Conservation (phyloP, 2,329 filamentous ascomycete species). For the Cadophora sp. region DNA sequence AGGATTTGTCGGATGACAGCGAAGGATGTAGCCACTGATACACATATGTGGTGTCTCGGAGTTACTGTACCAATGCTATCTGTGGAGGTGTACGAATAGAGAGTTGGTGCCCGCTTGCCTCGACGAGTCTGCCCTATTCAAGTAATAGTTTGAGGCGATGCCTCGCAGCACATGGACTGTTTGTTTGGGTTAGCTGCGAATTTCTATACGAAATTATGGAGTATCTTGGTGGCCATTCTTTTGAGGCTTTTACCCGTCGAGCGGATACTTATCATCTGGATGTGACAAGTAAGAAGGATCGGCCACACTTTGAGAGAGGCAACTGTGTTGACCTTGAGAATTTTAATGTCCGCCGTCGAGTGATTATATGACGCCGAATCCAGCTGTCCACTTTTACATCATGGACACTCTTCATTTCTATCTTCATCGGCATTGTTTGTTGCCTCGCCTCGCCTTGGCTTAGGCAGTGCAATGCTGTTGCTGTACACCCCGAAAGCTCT, state of each 20-base stretch:
- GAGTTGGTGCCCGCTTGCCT: not conserved
- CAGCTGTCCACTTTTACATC: not conserved
- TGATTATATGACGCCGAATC: not conserved
- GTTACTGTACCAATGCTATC: not conserved
- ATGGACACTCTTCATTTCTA: too few relatives aligned
- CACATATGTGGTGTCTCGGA: not conserved
- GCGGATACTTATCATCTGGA: not conserved
- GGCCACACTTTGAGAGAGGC: not conserved
- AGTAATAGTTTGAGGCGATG: not conserved
- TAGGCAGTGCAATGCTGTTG: not conserved
- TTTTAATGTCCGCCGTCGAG: not conserved
- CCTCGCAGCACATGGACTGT: not conserved
- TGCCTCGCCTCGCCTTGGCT: too few relatives aligned
- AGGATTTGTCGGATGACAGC: constrained; percentile 36
- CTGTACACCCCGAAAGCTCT: not conserved
- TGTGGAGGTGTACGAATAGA: not conserved
- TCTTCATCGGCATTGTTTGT: not conserved
- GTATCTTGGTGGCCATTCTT: not conserved
- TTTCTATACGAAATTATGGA: not conserved
- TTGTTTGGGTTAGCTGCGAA: not conserved
- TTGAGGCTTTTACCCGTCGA: not conserved
- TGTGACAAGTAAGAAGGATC: not conserved
- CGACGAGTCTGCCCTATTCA: not conserved
- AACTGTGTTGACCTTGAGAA: too few relatives aligned
- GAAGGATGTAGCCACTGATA: constrained; percentile 41